Percentiles rank a stretch among this genome's conserved stretches.
Conservation (phyloP, 176 grass and related monocot species). For the Avena atlantica region DNA sequence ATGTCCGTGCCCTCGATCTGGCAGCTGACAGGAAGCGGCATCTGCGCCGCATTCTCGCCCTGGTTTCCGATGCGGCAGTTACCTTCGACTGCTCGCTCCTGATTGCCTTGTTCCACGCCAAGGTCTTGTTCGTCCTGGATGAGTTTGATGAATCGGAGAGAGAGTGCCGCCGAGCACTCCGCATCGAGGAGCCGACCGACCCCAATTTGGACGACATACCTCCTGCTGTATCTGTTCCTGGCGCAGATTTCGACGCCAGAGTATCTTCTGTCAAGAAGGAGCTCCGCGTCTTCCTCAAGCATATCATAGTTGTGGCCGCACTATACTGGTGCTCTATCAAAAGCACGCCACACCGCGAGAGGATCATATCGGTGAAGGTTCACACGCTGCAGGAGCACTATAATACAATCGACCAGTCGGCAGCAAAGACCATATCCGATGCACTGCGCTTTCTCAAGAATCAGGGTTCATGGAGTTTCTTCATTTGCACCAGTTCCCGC, state of each 20-base stretch:
- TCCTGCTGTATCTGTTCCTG: slow-evolving; percentile 9
- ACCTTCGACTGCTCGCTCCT: background rate
- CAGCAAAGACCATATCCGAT: slow-evolving; percentile 25
- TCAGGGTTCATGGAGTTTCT: slow-evolving; percentile 30
- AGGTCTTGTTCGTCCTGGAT: slow-evolving; percentile 22
- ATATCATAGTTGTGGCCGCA: background rate
- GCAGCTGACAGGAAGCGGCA: background rate
- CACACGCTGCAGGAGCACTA: background rate
- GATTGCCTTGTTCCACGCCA: slow-evolving; percentile 26
- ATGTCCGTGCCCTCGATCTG: background rate
- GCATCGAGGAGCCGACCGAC: background rate
- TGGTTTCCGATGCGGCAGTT: background rate
- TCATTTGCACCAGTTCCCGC: background rate
- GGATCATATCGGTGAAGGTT: slow-evolving; percentile 11
- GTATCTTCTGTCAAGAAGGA: slow-evolving; percentile 10
- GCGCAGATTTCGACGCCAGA: background rate
- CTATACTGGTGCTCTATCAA: slow-evolving; percentile 7
- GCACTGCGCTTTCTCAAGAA: slow-evolving; percentile 13
- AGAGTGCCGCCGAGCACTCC: slow-evolving; percentile 2
- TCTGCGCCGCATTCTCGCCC: background rate
- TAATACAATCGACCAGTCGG: background rate
- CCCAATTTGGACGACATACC: slow-evolving; percentile 12
- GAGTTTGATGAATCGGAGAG: background rate
- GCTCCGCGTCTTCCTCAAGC: background rate
- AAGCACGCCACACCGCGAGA: background rate